These are phyloP conservation scores for Cantharellus anzutake DNA, from an alignment of 768 basidiomycete species.

Conservation along the genomic window DNA sequence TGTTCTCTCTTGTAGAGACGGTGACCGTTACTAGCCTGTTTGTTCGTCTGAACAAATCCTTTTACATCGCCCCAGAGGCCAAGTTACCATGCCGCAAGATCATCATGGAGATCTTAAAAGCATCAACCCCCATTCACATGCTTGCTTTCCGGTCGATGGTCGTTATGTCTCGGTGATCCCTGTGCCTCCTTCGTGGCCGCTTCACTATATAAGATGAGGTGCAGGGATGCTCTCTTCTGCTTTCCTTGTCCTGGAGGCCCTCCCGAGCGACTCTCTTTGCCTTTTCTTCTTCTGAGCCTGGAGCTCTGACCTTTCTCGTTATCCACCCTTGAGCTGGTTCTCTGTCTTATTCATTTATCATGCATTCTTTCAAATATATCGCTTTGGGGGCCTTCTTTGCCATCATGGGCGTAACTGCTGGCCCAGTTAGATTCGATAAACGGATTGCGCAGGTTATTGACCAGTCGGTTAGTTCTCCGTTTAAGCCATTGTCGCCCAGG, in stretches of 20 bases:
- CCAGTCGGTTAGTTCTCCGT: neutral
- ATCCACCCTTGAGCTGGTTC: neutral
- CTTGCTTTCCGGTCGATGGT: too few relatives aligned
- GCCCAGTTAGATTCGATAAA: neutral
- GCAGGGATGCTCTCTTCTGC: too few relatives aligned
- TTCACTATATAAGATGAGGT: too few relatives aligned
- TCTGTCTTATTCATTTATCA: neutral
- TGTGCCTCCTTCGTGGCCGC: too few relatives aligned
- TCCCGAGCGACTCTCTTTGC: neutral
- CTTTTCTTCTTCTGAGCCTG: neutral
- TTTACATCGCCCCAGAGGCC: too few relatives aligned
- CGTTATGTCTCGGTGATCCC: too few relatives aligned
- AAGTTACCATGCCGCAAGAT: too few relatives aligned
- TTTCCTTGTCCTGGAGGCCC: neutral
- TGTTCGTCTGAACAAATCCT: too few relatives aligned
- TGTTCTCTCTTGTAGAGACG: too few relatives aligned
- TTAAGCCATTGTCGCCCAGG: neutral
- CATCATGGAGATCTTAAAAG: too few relatives aligned
- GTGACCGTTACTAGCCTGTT: too few relatives aligned
- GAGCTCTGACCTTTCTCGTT: neutral
- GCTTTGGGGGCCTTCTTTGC: neutral
- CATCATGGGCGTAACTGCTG: neutral
- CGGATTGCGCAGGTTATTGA: neutral
- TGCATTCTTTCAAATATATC: neutral
- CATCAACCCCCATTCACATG: too few relatives aligned